Conservation (phyloP, 2,329 filamentous ascomycete genomes). For the Aspergillus persii region DNA sequence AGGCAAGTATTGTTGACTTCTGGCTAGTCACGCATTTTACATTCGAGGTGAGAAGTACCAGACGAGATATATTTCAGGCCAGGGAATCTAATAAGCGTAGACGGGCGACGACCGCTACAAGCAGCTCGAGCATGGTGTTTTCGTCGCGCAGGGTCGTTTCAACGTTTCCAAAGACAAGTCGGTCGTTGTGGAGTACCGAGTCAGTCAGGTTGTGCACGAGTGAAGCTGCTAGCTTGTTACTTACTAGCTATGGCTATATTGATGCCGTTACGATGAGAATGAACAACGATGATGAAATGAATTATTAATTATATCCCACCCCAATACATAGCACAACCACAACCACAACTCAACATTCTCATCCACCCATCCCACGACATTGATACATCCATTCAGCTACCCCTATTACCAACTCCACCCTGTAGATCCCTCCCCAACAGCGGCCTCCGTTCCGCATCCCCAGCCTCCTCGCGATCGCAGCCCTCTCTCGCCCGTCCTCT, state of each 20-base stretch:
- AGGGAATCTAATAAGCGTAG: conserved; percentile 16
- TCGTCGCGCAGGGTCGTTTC: conserved; percentile 43
- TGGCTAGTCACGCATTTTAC: conserved; percentile 35
- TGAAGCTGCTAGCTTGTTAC: conserved; percentile 2
- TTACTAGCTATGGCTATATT: not conserved
- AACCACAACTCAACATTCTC: no score
- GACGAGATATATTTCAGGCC: not conserved
- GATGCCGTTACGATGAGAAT: not conserved
- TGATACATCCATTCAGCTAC: no score
- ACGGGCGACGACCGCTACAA: conserved; percentile 45
- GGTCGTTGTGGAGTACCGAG: conserved; percentile 42
- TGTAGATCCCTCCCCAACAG: conserved; percentile 18
- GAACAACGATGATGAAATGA: not conserved
- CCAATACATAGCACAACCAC: no score
- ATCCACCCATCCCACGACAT: no score
- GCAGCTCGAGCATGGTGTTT: conserved; percentile 40
- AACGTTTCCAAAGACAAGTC: conserved; percentile 36
- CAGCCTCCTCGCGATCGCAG: conserved; percentile 1
- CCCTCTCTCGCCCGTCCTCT: not conserved
- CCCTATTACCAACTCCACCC: not conserved
- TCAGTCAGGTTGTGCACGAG: conserved; percentile 37
- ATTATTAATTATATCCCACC: not conserved
- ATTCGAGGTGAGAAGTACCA: conserved; percentile 31
- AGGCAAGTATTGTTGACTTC: not conserved
- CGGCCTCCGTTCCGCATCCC: conserved; percentile 19